These are phyloP conservation scores for Thermochaetoides thermophila DNA, from an alignment of 495 filamentous ascomycete genomes.

Conservation along the genomic window DNA sequence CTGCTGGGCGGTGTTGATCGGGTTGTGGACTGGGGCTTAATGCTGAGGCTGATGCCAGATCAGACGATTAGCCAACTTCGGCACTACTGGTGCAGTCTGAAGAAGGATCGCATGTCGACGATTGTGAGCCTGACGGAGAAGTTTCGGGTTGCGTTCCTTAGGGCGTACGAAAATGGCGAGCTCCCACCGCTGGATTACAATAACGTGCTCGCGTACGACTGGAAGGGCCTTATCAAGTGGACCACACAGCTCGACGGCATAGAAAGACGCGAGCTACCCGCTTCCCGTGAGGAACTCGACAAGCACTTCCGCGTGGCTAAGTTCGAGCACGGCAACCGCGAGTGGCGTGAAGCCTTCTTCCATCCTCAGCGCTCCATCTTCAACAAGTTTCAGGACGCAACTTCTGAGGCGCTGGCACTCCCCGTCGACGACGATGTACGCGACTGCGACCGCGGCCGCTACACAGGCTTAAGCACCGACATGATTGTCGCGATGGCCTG, in stretches of 20 bases:
- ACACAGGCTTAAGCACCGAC: too few species aligned
- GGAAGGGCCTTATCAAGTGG: conserved; percentile 65
- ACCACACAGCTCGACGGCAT: conserved; percentile 23
- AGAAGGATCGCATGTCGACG: conserved; percentile 42
- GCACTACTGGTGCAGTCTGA: conserved; percentile 43
- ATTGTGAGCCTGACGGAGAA: conserved; percentile 57
- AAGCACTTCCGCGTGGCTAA: conserved; percentile 17
- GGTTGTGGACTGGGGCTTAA: conserved; percentile 58
- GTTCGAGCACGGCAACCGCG: conserved; percentile 18
- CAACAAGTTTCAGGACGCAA: conserved; percentile 29
- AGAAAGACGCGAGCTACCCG: conserved; percentile 24
- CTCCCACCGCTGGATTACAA: conserved; percentile 59
- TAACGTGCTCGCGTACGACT: conserved; percentile 59
- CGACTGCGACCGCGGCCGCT: too few species aligned
- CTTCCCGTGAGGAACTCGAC: conserved; percentile 19
- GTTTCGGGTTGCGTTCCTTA: conserved; percentile 61
- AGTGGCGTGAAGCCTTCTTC: conserved; percentile 36
- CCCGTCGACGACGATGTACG: conserved; percentile 7
- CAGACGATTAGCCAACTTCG: conserved; percentile 38
- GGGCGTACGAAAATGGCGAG: conserved; percentile 55
- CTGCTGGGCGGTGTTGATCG: conserved; percentile 59
- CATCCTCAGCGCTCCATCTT: conserved; percentile 26
- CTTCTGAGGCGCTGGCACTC: conserved; percentile 17
- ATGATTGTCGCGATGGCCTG: conserved; percentile 18
- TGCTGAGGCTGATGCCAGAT: conserved; percentile 50